Base-by-base conservation (phyloP, 2,329 filamentous ascomycete species). In the Trichoderma atroviride region DNA sequence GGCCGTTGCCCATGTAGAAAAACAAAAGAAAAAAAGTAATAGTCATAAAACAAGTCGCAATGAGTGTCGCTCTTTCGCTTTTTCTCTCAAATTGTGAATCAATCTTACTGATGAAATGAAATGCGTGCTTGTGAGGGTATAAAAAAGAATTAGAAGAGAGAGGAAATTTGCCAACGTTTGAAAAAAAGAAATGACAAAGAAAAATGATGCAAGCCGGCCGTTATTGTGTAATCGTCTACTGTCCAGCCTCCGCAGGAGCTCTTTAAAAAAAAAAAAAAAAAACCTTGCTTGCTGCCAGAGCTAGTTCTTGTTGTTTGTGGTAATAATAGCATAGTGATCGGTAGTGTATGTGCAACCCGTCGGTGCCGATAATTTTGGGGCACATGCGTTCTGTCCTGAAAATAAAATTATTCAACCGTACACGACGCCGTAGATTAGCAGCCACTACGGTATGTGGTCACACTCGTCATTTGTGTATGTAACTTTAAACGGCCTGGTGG, bases 181-280 rank as follows among this genome's bases (percentile, higher is more conserved):
- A 13, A 27, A 29, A 24, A 16, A 4, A 14, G 24, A 64, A 37
- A 40, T 22, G 29, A 14, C 31, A 40, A 24, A 56, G 55, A 5
- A 52, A 55, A 67, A 52, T 16, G 24, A 40, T 50, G 37, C 19
- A 60, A 60, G 31, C 29, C 56, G 64, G 64, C 64, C 64, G 64
- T 60, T 67, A 67, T 60, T 50, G 40, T 67, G 64, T 60, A 29
- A 66, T 67, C 64, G 29, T 67, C 56, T 60, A 29, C 40, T 40
- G 9, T 40, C 63, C 37, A 9, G 53, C 53, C 63, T 27, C 50
- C 35, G 27, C 61, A 37, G 52, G 62, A 43, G 62, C 35, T 57
- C 37, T 57, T 43, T 24, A 33, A 27, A 27, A 27, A 35, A 35
- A 35, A 13, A 35, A 35, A 33, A 11, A 33, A 33, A 31, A 55